A percentile compares a stretch with the other conserved stretches of the same genome.
phyloP scores from a whole-genome alignment of 306 rosid species.

The Abrus pulchellus region DNA sequence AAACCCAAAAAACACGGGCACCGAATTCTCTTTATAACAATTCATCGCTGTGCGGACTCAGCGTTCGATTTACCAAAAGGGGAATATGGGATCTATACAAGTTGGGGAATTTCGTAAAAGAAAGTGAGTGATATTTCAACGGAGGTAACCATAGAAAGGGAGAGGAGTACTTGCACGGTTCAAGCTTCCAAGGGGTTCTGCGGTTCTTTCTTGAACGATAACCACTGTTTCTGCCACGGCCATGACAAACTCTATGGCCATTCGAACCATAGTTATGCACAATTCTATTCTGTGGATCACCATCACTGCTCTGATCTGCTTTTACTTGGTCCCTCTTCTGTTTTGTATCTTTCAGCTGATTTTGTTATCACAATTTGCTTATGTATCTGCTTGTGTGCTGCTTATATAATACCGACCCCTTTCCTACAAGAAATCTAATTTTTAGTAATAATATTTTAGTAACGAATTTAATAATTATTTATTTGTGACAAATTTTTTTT shows the following conservation, averaged over 20 bases:
- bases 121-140: constrained; percentile 35
- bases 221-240: constrained; percentile 74
- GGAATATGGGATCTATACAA: constrained; percentile 12
- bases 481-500: no score
- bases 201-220: constrained; percentile 57
- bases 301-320: constrained; percentile 43
- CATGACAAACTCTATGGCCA: constrained; percentile 78
- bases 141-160: constrained; percentile 71
- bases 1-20: constrained; percentile 38
- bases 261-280: constrained; percentile 64
- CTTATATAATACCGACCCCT: neutral
- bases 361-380: neutral
- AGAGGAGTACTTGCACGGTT: constrained; percentile 50
- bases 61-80: constrained; percentile 17
- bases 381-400: neutral
- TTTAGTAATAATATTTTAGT: no score
- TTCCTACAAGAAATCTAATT: no score
- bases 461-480: no score
- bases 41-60: constrained; percentile 2
- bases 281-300: constrained; percentile 70
- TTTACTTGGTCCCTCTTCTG: neutral
- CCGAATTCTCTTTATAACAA: constrained; percentile 16
- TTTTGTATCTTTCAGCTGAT: neutral
- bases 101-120: neutral
- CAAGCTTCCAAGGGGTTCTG: constrained; percentile 33